Evolutionary conservation across 768 basidiomycete species (phyloP).

Genomic region (Lyophyllum atratum): DNA sequence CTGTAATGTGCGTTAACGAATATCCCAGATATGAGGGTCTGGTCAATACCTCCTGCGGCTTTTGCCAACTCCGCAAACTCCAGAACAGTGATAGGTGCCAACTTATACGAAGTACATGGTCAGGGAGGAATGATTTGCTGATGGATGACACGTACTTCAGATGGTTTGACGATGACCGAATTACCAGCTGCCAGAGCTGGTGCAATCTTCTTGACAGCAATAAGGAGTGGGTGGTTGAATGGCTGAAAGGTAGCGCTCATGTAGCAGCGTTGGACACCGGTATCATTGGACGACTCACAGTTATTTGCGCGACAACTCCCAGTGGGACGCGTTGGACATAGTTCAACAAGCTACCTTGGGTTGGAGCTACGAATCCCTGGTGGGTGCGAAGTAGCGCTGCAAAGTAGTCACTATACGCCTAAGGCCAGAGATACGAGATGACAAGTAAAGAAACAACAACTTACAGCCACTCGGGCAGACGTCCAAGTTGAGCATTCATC

Average conservation of each 20-base stretch:
- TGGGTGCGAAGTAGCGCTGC: slow-evolving; percentile 73
- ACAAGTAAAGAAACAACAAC: slow-evolving; percentile 23
- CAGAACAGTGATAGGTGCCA: slow-evolving; percentile 79
- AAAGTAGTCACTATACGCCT: slow-evolving; percentile 64
- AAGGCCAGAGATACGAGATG: slow-evolving; percentile 1
- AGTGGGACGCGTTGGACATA: slow-evolving; percentile 79
- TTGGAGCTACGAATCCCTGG: slow-evolving; percentile 71
- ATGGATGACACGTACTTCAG: slow-evolving; percentile 50
- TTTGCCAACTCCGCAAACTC: slow-evolving; percentile 70
- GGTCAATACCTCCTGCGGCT: slow-evolving; percentile 60
- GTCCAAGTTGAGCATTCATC: slow-evolving; percentile 76
- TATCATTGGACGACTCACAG: slow-evolving; percentile 43
- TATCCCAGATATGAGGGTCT: background rate
- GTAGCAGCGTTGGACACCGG: background rate
- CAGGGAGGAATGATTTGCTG: background rate
- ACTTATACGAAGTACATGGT: slow-evolving; percentile 32
- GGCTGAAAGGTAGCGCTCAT: slow-evolving; percentile 45
- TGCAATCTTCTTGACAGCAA: slow-evolving; percentile 87
- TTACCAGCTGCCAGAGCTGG: slow-evolving; percentile 86
- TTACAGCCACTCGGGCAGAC: slow-evolving; percentile 87
- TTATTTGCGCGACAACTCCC: slow-evolving; percentile 89
- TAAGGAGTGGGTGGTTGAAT: slow-evolving; percentile 89
- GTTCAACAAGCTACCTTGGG: slow-evolving; percentile 78
- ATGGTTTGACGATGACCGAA: slow-evolving; percentile 81
- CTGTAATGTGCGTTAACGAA: slow-evolving; percentile 34